Conservation (phyloP, 805 yeast genomes). For the Zygosaccharomyces lentus region DNA sequence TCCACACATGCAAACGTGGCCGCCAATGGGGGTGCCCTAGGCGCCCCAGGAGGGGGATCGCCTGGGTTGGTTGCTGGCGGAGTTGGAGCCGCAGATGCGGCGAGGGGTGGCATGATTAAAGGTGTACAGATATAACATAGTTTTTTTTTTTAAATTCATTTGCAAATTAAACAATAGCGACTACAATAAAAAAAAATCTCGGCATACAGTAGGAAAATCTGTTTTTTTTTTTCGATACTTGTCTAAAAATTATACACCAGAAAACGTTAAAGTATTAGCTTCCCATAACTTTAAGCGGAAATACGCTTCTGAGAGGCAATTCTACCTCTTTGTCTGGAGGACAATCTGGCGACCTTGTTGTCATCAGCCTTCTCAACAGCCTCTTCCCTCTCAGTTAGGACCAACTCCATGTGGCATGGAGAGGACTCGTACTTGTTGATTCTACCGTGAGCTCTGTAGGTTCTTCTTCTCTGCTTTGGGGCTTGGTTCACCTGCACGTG, state of each 20-base stretch:
- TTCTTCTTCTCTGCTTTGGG: constrained; percentile 99
- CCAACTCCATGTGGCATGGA: constrained; percentile 98
- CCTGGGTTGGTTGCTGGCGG: background rate
- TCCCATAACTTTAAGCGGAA: constrained; percentile 46
- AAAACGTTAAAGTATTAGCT: constrained; percentile 7
- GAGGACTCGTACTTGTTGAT: constrained; percentile 98
- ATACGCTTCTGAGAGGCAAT: constrained; percentile 83
- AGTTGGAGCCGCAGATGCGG: constrained; percentile 1
- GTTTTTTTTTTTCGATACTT: constrained; percentile 1
- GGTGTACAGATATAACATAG: constrained; percentile 1
- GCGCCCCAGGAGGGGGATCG: background rate
- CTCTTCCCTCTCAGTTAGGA: constrained; percentile 93
- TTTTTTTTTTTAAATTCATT: background rate
- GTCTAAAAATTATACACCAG: constrained; percentile 7
- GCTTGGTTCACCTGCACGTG: constrained; percentile 99
- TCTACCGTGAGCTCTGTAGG: constrained; percentile 99
- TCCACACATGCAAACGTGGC: constrained; percentile 3
- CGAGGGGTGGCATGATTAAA: background rate
- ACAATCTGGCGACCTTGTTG: constrained; percentile 62
- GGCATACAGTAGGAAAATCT: constrained; percentile 4
- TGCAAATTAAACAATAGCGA: background rate
- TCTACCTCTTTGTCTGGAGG: constrained; percentile 91
- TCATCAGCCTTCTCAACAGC: constrained; percentile 88
- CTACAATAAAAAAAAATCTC: background rate
- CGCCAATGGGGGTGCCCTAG: constrained; percentile 6